Evolutionary conservation across 176 grass and related monocot species (phyloP), one percentile per base, ranked within the genome.

Genomic region (Hyparrhenia diplandra): DNA sequence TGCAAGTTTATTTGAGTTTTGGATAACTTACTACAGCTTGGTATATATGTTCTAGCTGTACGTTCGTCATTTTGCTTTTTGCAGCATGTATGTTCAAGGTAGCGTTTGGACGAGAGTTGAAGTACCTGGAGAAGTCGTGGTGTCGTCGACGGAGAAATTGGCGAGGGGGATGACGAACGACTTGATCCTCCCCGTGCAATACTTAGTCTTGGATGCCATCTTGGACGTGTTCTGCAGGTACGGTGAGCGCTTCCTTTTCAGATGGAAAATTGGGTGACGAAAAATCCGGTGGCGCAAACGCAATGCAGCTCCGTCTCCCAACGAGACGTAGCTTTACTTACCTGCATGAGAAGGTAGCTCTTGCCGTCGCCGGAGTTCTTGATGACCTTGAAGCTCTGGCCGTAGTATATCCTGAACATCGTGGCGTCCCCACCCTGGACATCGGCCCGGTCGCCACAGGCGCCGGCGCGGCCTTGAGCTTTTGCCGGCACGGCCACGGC

Each of bases 181-280:
- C 75, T 95, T 98, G 37, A 98, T 98, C 79, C 95, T 94, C 31
- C 92, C 90, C 2, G 95, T 98, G 90, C 95, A 98, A 18, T 95
- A 98, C 67, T 88, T 95, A 0, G 90, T 98, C 82, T 40, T 83
- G 9, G 86, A 35, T 47, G 92, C 95, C 95, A 98, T 93, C 86
- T 87, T 95, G 5, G 92, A 95, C 77, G 76, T 90, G 75, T 80
- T 94, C 92, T 98, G 80, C 68, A 68, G 2, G 68, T 91, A 73
- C 20, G 28, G 54, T 4, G 54, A 24, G 54, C 54, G 11, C 18
- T 23, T 3, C 43, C 11, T 54, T 71, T 10, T 34, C 37, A 16
- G 54, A 6, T 3, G 42, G 42, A 17, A 61, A 61, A 61, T 23
- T 21, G 14, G 24, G 1, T 27, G 14, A 5, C 67, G 23, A 41